Evolutionary conservation across 1,284 basidiomycete species (phyloP), one percentile per base, ranked within the genome.

Genomic region (Cutaneotrichosporon spelunceum): DNA sequence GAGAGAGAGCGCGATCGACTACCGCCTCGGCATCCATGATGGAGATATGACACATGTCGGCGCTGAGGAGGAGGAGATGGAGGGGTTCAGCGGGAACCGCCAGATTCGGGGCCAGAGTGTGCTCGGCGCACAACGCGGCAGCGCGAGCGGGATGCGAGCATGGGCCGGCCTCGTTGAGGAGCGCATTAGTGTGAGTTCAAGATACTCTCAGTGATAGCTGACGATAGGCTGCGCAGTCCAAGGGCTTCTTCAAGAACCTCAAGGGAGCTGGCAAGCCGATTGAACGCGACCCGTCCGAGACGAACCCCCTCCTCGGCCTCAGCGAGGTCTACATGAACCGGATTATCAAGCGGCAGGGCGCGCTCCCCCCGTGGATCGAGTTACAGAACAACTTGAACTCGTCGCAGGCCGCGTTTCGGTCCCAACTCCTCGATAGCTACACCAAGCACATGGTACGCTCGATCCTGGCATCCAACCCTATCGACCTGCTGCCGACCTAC

Each of bases 341-440:
- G 14, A 92, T 94, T 61, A 84, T 95, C 21, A 88, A 91, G 70
- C 81, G 86, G 42, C 90, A 93, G 70, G 90, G 89, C 16, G 90
- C 88, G 2, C 85, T 87, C 0, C 93, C 92, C n/a, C 89, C 91
- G 3, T 95, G 91, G 91, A 88, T 95, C 4, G 91, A 94, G 76
- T 71, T 93, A 34, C 92, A 93, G 76, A 81, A 82, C 62, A 84
- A 85, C 61, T 76, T 89, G 34, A 85, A 88, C 58, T 73, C 76
- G 1, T 83, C 88, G 0, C 74, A 88, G 5, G 70, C 68, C 3
- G 79, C 84, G 0, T 93, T 93, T 77, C 85, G 90, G 2, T 79
- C 82, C 24, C 81, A 86, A 4, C 78, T 93, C 2, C 65, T 77
- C 4, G 64, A 68, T 1, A 75, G 73, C 3, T 79, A 79, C 63